phyloP scores from a whole-genome alignment of 1,139 yeast genomes.

The Debaryomyces coudertii region DNA sequence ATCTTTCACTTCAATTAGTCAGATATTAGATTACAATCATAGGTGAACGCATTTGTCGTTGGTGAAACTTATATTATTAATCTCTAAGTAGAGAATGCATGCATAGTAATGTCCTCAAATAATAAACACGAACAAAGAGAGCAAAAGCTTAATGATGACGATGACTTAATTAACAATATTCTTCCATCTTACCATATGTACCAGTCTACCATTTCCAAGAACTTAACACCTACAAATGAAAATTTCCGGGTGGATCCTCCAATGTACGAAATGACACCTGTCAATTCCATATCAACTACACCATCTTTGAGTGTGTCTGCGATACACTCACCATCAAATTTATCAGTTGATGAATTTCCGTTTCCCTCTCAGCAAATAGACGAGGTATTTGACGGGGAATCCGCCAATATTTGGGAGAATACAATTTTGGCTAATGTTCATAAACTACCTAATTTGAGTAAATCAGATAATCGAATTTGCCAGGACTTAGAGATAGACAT shows the following conservation, averaged over 20 bases:
- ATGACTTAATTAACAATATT: constrained; percentile 42
- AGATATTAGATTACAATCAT: neutral
- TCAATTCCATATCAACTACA: constrained; percentile 20
- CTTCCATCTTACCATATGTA: constrained; percentile 53
- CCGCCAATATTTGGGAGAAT: constrained; percentile 43
- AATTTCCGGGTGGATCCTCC: constrained; percentile 50
- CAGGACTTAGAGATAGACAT: constrained; percentile 36
- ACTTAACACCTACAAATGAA: constrained; percentile 42
- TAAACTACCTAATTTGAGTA: constrained; percentile 39
- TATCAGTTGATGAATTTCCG: constrained; percentile 17
- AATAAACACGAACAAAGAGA: neutral
- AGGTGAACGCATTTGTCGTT: neutral
- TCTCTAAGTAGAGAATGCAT: neutral
- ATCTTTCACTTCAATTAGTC: neutral
- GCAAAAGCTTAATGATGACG: constrained; percentile 22
- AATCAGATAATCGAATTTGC: constrained; percentile 28
- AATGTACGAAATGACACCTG: constrained; percentile 43
- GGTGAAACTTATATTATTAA: neutral
- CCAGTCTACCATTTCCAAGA: constrained; percentile 46
- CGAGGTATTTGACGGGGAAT: constrained; percentile 26
- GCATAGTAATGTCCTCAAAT: neutral
- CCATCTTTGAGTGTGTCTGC: constrained; percentile 13
- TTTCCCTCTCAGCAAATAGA: constrained; percentile 18
- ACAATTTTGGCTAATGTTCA: constrained; percentile 50
- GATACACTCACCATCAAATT: constrained; percentile 23